Evolutionary conservation across 257 asterid species (phyloP), one percentile per base, ranked within the genome.

Genomic region (Osmanthus fragrans): DNA sequence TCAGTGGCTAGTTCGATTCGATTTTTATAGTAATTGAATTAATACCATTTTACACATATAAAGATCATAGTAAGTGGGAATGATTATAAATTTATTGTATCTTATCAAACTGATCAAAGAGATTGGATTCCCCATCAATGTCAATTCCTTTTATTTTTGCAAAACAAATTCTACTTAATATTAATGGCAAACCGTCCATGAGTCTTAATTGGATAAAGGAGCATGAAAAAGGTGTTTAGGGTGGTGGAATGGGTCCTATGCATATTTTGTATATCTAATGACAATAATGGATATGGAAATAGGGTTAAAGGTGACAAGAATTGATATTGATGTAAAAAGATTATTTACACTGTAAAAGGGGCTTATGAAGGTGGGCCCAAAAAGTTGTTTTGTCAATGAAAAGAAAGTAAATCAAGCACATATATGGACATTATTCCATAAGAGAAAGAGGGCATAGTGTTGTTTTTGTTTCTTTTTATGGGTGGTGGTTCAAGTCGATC

Each of bases 301-400:
- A 66, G 77, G 68, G 73, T 64, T 10, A 72, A 82, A 64, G 56
- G 49, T 76, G 86, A 83, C 86, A 76, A 79, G 25, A 9, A 56
- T 74, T 73, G 88, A 84, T 64, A 63, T 76, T 33, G 86, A 86
- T 65, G 81, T 76, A 25, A 42, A 74, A 76, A 74, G 25, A 42
- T 37, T 69, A 42, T 70, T 30, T 32, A 32, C 34, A 32, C 34
- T 3, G 3, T 36, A 36, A 36, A 36, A 36, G 39, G 39, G 39
- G 1, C 42, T 16, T n/a, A 9, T 7, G 10, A 18, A 54, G 39
- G 39, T 36, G 78, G 16, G 58, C 32, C 45, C 10, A 32, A 8
- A 9, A 73, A 27, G 45, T 49, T 33, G 70, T 5, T 4, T 56
- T 34, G 34, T 32, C 30, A 73, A 16, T 32, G 4, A 65, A 67